Conservation (phyloP, 129 eudicot genomes). For the Calendula officinalis region DNA sequence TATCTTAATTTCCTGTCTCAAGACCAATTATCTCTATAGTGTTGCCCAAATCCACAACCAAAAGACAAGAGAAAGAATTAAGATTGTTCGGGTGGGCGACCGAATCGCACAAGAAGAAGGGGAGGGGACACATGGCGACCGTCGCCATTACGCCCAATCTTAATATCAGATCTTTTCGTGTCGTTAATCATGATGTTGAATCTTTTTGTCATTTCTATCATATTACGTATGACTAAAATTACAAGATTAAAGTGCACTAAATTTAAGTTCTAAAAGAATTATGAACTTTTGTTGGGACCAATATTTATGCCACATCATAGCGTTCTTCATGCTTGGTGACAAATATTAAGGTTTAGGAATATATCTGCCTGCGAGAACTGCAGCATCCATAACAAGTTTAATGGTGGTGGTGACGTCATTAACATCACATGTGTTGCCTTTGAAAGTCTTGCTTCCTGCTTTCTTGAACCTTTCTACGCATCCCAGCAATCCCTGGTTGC, state of each 20-base stretch:
- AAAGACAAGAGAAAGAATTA: too few relatives aligned
- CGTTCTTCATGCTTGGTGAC: neutral
- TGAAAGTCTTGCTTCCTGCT: conserved; percentile 51
- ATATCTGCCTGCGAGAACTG: conserved; percentile 62
- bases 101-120: too few relatives aligned
- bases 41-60: too few relatives aligned
- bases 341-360: conserved; percentile 50
- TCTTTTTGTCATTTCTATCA: neutral
- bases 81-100: too few relatives aligned
- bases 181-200: neutral
- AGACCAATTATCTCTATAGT: too few relatives aligned
- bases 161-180: neutral
- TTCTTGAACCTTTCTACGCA: conserved; percentile 55
- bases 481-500: conserved; percentile 55
- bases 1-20: too few relatives aligned
- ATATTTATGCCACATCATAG: neutral
- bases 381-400: conserved; percentile 65
- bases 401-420: conserved; percentile 62
- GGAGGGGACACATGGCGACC: too few relatives aligned
- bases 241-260: neutral
- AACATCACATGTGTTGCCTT: conserved; percentile 65
- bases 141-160: neutral
- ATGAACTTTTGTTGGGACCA: neutral
- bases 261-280: neutral
- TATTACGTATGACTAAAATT: neutral